Conservation (phyloP, 2,329 filamentous ascomycete species). For the Fulvia fulva region DNA sequence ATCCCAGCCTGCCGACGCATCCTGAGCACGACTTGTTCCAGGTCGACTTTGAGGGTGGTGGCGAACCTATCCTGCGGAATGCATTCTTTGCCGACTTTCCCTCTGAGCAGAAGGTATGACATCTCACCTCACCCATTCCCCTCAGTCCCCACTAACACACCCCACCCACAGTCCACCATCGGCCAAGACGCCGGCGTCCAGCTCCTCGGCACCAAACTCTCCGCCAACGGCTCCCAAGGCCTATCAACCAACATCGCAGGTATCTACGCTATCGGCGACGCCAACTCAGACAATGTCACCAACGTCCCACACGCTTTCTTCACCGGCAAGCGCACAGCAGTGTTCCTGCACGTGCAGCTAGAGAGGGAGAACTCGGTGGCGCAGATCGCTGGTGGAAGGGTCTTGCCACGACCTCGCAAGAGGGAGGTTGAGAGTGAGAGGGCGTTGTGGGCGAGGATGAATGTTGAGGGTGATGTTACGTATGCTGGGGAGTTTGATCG, state of each 20-base stretch:
- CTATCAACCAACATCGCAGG: constrained; percentile 10
- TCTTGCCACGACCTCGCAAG: background rate
- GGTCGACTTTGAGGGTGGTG: constrained; percentile 7
- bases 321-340: constrained; percentile 13
- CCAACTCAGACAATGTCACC: constrained; percentile 12
- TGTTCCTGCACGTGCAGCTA: constrained; percentile 8
- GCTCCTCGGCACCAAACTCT: constrained; percentile 9
- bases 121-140: background rate
- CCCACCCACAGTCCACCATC: constrained; percentile 2
- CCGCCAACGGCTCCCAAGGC: constrained; percentile 10
- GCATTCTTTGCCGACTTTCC: constrained; percentile 12
- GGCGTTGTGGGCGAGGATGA: constrained; percentile 10
- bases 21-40: constrained; percentile 15
- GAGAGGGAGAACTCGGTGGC: constrained; percentile 14
- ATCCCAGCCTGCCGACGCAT: constrained; percentile 12
- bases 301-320: constrained; percentile 14
- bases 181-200: constrained; percentile 7
- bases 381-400: constrained; percentile 1
- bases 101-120: constrained; percentile 6
- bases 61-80: constrained; percentile 5
- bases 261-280: constrained; percentile 14
- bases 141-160: background rate
- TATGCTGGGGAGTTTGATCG: constrained; percentile 8
- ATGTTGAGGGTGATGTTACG: constrained; percentile 6
- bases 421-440: constrained; percentile 1